Evolutionary conservation across 2,329 filamentous ascomycete genomes (phyloP).

Genomic region (Trichophyton equinum): DNA sequence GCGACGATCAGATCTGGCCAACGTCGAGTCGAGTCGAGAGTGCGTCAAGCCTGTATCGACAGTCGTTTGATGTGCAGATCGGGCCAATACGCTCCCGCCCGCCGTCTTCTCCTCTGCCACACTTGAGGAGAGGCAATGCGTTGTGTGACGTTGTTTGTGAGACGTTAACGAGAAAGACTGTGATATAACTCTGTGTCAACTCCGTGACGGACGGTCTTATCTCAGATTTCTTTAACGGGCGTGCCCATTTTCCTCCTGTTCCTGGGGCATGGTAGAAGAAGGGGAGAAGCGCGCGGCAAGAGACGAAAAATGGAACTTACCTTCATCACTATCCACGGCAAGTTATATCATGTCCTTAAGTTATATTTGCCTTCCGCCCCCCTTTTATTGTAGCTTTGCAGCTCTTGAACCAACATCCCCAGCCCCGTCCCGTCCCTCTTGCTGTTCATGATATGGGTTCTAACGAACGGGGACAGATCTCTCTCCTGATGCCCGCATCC

Average conservation of each 20-base stretch:
- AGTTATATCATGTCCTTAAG: conserved; percentile 24
- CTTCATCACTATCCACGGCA: conserved; percentile 84
- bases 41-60: neutral
- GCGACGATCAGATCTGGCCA: conserved; percentile 4
- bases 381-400: conserved; percentile 7
- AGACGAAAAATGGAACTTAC: conserved; percentile 57
- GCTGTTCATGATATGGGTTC: neutral
- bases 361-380: neutral
- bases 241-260: neutral
- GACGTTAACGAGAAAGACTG: neutral
- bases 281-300: neutral
- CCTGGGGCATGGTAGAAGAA: neutral
- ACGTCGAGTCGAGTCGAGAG: neutral
- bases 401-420: conserved; percentile 5
- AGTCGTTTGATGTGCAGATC: conserved; percentile 1
- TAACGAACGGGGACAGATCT: conserved; percentile 45
- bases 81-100: neutral
- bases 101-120: neutral
- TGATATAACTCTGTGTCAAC: neutral
- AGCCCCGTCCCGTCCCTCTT: conserved; percentile 13
- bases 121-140: neutral
- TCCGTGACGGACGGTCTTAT: neutral
- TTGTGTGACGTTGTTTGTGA: conserved; percentile 2
- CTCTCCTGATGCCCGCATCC: conserved; percentile 59
- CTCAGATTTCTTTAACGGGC: neutral